phyloP scores from a whole-genome alignment of 345 rosid species.

The Hibiscus mutabilis region DNA sequence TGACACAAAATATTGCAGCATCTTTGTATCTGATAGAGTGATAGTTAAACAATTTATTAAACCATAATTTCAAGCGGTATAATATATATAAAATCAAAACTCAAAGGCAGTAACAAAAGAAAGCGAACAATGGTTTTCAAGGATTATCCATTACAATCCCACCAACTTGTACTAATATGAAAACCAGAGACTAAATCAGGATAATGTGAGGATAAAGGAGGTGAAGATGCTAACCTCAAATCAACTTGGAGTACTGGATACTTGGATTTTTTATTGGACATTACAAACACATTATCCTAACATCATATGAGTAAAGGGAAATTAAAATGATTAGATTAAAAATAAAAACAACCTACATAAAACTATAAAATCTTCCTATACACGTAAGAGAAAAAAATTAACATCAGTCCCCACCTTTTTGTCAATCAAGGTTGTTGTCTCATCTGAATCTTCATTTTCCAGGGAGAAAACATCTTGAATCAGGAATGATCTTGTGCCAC shows the following conservation, averaged over 20 bases:
- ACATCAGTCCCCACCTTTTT: conserved; percentile 51
- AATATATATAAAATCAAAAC: conserved; percentile 8
- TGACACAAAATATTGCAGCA: conserved; percentile 16
- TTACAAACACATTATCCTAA: conserved; percentile 90
- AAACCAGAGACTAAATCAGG: neutral
- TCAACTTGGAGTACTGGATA: conserved; percentile 97
- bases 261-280: conserved; percentile 98
- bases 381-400: neutral
- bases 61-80: conserved; percentile 14
- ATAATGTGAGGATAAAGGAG: neutral
- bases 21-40: neutral
- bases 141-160: neutral
- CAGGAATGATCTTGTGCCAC: conserved; percentile 77
- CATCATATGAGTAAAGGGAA: conserved; percentile 10
- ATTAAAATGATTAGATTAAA: neutral
- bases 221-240: conserved; percentile 49
- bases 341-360: neutral
- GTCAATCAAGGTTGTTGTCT: conserved; percentile 76
- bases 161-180: neutral
- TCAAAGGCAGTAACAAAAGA: neutral
- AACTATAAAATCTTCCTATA: neutral
- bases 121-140: conserved; percentile 2
- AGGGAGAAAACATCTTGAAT: conserved; percentile 86
- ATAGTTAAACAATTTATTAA: conserved; percentile 9
- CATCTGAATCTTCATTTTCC: conserved; percentile 93